Percentiles rank a stretch among this genome's conserved stretches.
Conservation (phyloP, 2,329 filamentous ascomycete species). For the Alternaria sp. region DNA sequence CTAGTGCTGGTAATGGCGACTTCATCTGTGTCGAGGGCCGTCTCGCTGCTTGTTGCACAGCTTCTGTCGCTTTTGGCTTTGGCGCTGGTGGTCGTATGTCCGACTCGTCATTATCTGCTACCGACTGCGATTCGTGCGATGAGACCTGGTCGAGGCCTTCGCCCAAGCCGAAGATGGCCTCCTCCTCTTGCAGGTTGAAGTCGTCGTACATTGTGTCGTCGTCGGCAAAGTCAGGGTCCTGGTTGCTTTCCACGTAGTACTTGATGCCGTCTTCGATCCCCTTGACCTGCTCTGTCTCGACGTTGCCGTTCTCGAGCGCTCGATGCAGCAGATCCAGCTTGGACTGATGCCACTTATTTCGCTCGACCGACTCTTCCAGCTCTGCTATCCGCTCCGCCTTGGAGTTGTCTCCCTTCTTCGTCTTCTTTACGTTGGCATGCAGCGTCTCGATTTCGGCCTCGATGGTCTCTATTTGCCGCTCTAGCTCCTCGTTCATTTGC, state of each 20-base stretch:
- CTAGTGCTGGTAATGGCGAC: conserved; percentile 90
- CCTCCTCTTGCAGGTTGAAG: conserved; percentile 89
- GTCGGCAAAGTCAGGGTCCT: conserved; percentile 89
- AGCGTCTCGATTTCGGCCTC: conserved; percentile 90
- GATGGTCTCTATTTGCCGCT: conserved; percentile 89
- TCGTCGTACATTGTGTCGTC: conserved; percentile 97
- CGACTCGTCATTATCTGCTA: conserved; percentile 84
- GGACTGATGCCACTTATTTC: conserved; percentile 95
- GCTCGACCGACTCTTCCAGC: conserved; percentile 83
- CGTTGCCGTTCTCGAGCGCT: conserved; percentile 88
- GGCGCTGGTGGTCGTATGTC: conserved; percentile 58
- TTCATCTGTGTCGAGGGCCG: conserved; percentile 91
- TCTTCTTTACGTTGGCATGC: conserved; percentile 91
- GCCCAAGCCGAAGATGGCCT: conserved; percentile 83
- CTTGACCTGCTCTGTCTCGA: conserved; percentile 86
- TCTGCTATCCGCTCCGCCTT: conserved; percentile 90
- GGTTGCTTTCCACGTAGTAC: conserved; percentile 92
- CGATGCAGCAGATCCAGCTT: conserved; percentile 92
- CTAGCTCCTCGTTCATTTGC: conserved; percentile 88
- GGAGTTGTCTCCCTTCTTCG: conserved; percentile 79
- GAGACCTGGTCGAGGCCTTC: conserved; percentile 86
- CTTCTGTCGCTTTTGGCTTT: conserved; percentile 69
- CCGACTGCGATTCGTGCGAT: conserved; percentile 93
- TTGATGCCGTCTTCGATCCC: conserved; percentile 91
- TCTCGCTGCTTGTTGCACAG: conserved; percentile 65